Conservation (phyloP, 2,329 filamentous ascomycete species). For the Rhinocladiella mackenziei region DNA sequence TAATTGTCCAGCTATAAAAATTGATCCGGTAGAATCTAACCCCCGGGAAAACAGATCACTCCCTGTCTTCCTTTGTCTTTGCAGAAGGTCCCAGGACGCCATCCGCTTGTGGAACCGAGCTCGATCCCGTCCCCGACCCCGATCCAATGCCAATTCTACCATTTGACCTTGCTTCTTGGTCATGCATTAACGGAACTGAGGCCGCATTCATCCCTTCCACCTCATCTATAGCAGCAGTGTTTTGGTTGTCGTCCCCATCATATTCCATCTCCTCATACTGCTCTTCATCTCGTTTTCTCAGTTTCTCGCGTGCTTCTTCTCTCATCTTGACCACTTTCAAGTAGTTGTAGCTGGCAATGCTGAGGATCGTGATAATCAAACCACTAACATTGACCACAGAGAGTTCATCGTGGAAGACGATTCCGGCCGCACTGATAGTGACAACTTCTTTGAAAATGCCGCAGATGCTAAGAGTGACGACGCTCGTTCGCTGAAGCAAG, state of each 20-base stretch:
- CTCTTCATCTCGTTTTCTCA: slow-evolving; percentile 28
- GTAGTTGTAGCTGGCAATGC: slow-evolving; percentile 88
- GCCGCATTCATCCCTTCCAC: slow-evolving; percentile 7
- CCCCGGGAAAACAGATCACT: slow-evolving; percentile 31
- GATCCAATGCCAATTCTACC: slow-evolving; percentile 6
- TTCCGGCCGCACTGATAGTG: slow-evolving; percentile 81
- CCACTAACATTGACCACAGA: slow-evolving; percentile 85
- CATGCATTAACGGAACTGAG: slow-evolving; percentile 15
- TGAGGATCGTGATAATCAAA: slow-evolving; percentile 78
- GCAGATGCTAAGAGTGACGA: slow-evolving; percentile 92
- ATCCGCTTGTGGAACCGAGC: not conserved
- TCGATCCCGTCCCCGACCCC: slow-evolving; percentile 1
- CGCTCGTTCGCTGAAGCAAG: slow-evolving; percentile 86
- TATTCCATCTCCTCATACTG: slow-evolving; percentile 8
- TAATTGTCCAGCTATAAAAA: too few relatives aligned
- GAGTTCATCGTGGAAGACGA: slow-evolving; percentile 83
- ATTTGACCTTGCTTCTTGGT: slow-evolving; percentile 6
- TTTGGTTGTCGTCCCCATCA: slow-evolving; percentile 6
- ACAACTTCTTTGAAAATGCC: slow-evolving; percentile 99
- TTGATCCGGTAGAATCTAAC: too few relatives aligned
- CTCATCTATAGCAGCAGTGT: not conserved
- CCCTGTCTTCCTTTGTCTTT: slow-evolving; percentile 11
- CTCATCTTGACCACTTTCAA: slow-evolving; percentile 91
- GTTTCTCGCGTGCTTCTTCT: slow-evolving; percentile 58
- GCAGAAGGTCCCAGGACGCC: slow-evolving; percentile 1